Evolutionary conservation across 2,329 filamentous ascomycete genomes (phyloP).

Genomic region (Apiospora rasikravindrae): DNA sequence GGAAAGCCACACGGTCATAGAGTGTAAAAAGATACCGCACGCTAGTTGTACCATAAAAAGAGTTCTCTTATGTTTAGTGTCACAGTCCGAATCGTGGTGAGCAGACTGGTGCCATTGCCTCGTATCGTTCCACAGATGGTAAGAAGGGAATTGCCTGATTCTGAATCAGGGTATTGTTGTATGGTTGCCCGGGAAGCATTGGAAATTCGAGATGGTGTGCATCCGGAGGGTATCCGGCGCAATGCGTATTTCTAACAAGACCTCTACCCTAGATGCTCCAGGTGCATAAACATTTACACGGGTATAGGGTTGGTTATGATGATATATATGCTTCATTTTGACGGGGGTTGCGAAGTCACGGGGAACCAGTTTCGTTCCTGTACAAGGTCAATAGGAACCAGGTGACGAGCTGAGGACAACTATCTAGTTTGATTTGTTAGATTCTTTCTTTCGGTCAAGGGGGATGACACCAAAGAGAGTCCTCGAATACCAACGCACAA

Average conservation of each 20-base stretch:
- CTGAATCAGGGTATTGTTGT: neutral
- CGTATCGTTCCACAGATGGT: neutral
- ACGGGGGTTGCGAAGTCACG: neutral
- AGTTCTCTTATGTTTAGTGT: conserved; percentile 39
- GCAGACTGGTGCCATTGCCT: neutral
- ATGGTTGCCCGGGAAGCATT: no score
- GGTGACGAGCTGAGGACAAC: neutral
- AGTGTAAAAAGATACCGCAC: conserved; percentile 61
- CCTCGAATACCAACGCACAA: neutral
- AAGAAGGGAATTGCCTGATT: no score
- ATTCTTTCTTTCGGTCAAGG: no score
- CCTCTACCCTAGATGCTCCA: neutral
- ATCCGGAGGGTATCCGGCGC: neutral
- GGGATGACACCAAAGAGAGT: neutral
- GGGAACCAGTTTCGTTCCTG: neutral
- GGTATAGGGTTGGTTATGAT: neutral
- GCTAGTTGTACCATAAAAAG: conserved; percentile 61
- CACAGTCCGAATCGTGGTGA: conserved; percentile 10
- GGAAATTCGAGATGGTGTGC: neutral
- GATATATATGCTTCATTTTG: neutral
- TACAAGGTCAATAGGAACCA: neutral
- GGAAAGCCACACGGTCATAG: conserved; percentile 52
- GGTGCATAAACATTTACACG: neutral
- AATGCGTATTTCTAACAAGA: neutral
- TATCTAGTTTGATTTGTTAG: no score